phyloP scores from a whole-genome alignment of 2,329 filamentous ascomycete species.

The Aspergillus eucalypticola region DNA sequence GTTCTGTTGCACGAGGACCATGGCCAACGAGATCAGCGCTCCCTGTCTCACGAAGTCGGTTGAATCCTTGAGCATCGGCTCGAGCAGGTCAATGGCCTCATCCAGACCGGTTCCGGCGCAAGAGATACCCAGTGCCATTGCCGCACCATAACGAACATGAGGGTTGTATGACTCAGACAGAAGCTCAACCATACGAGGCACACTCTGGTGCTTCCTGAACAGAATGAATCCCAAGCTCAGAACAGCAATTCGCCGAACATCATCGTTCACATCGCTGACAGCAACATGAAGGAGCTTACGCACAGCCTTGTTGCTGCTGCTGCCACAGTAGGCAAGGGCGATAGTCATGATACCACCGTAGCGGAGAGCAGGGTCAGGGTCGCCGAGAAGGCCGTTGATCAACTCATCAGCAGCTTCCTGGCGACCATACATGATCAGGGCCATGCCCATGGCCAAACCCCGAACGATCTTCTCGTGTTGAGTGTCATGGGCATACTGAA shows the following conservation, averaged over 20 bases:
- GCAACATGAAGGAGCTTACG: conserved; percentile 92
- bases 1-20: conserved; percentile 99
- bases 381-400: conserved; percentile 88
- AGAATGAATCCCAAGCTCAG: conserved; percentile 98
- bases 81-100: conserved; percentile 92
- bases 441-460: conserved; percentile 93
- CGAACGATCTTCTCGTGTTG: conserved; percentile 99
- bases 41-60: conserved; percentile 98
- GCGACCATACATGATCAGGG: conserved; percentile 94
- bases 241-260: conserved; percentile 91
- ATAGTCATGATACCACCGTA: conserved; percentile 99
- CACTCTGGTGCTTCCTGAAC: conserved; percentile 95
- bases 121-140: conserved; percentile 97
- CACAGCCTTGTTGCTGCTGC: conserved; percentile 97
- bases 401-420: conserved; percentile 94
- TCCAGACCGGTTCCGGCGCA: conserved; percentile 95
- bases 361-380: conserved; percentile 87
- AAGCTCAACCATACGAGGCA: conserved; percentile 97
- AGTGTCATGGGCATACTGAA: conserved; percentile 94
- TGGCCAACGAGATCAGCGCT: conserved; percentile 87
- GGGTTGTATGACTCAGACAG: conserved; percentile 98
- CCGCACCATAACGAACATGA: conserved; percentile 94
- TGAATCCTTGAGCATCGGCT: conserved; percentile 99
- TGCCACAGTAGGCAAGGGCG: conserved; percentile 94
- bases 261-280: conserved; percentile 96